Base-by-base conservation (phyloP, 306 rosid species). In the Vigna nakashimae region DNA sequence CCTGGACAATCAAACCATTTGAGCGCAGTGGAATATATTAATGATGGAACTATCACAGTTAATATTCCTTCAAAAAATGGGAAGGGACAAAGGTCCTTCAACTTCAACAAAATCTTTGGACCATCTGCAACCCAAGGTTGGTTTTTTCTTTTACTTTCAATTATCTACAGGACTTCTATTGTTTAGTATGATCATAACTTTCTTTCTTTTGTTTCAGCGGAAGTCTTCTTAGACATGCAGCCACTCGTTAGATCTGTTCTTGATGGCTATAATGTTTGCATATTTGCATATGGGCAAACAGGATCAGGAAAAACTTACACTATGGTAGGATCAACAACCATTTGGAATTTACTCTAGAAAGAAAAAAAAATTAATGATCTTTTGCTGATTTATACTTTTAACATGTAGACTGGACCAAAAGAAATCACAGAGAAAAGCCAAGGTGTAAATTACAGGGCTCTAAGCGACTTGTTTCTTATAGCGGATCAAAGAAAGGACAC, bases 361-460 rank as follows among this genome's bases (percentile, higher is more conserved):
- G n/a, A 24, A 26, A 57, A 57, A 65, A 18, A 18, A n/a, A 32
- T 49, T 50, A 36, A 71, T 74, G 60, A 53, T 49, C 4, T 51
- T 65, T 59, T 65, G 12, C 75, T 82, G 45, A 84, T 53, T 76
- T 64, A 24, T 68, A 49, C 26, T 56, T 71, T 83, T 80, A 62
- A 70, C 57, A 53, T 71, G 76, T 76, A 95, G 99, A 83, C 80
- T 83, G 99, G 99, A 82, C 99, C 99, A 0, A 91, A 71, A 87
- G 98, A 92, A 77, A 94, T 92, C 76, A 87, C 97, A 24, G 97
- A 91, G 83, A 88, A 87, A 83, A 88, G 88, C 55, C 97, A 84
- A 82, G 99, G 99, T 63, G 99, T 95, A 80, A 95, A 95, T 75
- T 95, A 91, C 83, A 87, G 99, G 85, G 98, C 99, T 45, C 84